These are phyloP conservation scores for Penicillium odoratum DNA, from an alignment of 495 filamentous ascomycete species.

Conservation along the genomic window DNA sequence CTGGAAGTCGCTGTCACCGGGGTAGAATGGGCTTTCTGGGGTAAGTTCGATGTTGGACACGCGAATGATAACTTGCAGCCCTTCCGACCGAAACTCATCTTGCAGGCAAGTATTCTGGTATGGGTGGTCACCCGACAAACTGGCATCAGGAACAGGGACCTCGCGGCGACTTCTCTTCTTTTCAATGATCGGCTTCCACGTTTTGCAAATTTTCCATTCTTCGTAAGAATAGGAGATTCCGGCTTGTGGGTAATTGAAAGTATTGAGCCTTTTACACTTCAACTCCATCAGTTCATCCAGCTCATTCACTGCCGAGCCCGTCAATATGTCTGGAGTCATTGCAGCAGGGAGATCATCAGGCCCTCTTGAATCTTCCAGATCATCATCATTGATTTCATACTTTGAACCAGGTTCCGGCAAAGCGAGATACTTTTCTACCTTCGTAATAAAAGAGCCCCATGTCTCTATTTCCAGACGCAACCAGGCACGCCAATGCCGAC, in stretches of 20 bases:
- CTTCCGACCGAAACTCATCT: slow-evolving; percentile 7
- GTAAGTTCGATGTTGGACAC: slow-evolving; percentile 14
- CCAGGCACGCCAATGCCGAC: not conserved
- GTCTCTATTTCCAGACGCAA: not conserved
- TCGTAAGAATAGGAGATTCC: slow-evolving; percentile 13
- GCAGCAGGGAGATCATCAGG: not conserved
- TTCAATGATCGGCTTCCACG: not conserved
- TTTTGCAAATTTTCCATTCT: slow-evolving; percentile 10
- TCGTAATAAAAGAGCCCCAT: not conserved
- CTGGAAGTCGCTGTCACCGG: slow-evolving; percentile 5
- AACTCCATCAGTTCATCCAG: not conserved
- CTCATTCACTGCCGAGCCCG: not conserved
- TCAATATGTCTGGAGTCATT: not conserved
- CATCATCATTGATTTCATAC: not conserved
- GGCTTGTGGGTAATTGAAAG: slow-evolving; percentile 4
- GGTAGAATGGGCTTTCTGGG: slow-evolving; percentile 7
- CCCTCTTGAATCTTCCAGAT: not conserved
- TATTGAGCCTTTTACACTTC: not conserved
- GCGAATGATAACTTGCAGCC: slow-evolving; percentile 10
- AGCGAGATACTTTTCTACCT: not conserved
- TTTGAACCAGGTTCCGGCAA: not conserved
- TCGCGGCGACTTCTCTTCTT: not conserved
- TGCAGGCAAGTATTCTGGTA: slow-evolving; percentile 9
- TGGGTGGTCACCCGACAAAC: slow-evolving; percentile 2
- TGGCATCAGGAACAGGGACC: not conserved